Percentiles rank a stretch among this genome's conserved stretches.
phyloP scores from a whole-genome alignment of 1,284 basidiomycete genomes.

The Rhizoctonia solani region DNA sequence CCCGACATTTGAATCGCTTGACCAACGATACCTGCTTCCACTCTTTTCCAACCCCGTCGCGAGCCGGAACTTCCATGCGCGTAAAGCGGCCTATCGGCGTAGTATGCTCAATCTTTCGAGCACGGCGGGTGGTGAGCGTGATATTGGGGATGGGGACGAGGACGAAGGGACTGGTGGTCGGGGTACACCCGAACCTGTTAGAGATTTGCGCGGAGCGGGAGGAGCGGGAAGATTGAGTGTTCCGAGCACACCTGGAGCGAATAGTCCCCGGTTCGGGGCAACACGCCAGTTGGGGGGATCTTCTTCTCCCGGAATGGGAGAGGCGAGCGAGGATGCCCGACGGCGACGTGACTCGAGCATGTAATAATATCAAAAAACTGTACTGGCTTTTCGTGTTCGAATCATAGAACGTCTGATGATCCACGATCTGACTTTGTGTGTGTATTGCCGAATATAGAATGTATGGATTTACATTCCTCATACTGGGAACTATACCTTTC shows the following conservation, averaged over 20 bases:
- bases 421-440: too few relatives aligned
- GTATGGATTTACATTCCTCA: too few relatives aligned
- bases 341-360: background rate
- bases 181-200: background rate
- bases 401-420: too few relatives aligned
- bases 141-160: constrained; percentile 3
- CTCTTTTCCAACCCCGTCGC: constrained; percentile 95
- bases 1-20: constrained; percentile 97
- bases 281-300: background rate
- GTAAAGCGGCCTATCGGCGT: constrained; percentile 53
- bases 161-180: constrained; percentile 4
- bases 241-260: background rate
- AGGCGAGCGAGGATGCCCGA: constrained; percentile 12
- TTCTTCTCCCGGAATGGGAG: background rate
- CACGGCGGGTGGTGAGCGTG: background rate
- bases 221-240: constrained; percentile 10
- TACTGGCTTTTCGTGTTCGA: background rate
- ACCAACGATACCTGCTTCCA: constrained; percentile 93
- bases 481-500: too few relatives aligned
- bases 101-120: constrained; percentile 25
- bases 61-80: constrained; percentile 82
- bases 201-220: too few relatives aligned
- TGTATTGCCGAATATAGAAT: too few relatives aligned
- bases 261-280: constrained; percentile 20
- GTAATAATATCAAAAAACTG: background rate